Evolutionary conservation across 331 rosid genomes (phyloP), one percentile per base, ranked within the genome.

Genomic region (Arachis monticola): DNA sequence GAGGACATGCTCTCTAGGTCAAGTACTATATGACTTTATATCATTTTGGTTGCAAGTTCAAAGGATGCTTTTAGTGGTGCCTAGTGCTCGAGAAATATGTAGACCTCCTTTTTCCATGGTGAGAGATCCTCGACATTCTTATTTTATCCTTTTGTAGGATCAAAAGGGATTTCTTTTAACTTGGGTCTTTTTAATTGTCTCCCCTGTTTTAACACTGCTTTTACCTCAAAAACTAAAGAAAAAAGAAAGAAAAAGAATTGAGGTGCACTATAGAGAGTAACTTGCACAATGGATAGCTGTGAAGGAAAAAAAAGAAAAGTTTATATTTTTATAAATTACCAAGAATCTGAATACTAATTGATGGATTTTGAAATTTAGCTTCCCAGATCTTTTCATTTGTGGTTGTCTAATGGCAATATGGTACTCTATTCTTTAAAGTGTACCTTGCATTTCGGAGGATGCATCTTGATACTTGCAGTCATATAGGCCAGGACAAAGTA

Each of bases 71-170:
- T 72, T 59, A 71, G 47, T 53, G 84, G 81, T 78, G 81, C 59
- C 57, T 75, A 76, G 61, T 65, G 67, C 77, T 78, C 86, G 9
- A 75, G 87, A 64, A 77, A 67, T 74, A 63, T 73, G 58, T 82
- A 60, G 74, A 60, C 77, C 47, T 78, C 73, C 22, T 78, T 53
- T 30, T 62, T 56, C 69, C 13, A 64, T 84, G 84, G 85, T 82
- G 86, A 83, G 88, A 85, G 87, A 80, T 65, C 81, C 72, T 77
- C 70, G 55, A 73, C 79, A 72, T 70, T 46, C 51, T 59, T 75
- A 61, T 40, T 76, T 69, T 32, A 32, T 32, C 38, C 72, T 67
- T 74, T 12, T 14, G 38, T 71, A 40, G 70, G 74, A 51, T 65
- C 41, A 56, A 30, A 44, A 60, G 67, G 79, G 35, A 63, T 64